Base-by-base conservation (phyloP, 495 filamentous ascomycete genomes). In the Xylaria castorea region DNA sequence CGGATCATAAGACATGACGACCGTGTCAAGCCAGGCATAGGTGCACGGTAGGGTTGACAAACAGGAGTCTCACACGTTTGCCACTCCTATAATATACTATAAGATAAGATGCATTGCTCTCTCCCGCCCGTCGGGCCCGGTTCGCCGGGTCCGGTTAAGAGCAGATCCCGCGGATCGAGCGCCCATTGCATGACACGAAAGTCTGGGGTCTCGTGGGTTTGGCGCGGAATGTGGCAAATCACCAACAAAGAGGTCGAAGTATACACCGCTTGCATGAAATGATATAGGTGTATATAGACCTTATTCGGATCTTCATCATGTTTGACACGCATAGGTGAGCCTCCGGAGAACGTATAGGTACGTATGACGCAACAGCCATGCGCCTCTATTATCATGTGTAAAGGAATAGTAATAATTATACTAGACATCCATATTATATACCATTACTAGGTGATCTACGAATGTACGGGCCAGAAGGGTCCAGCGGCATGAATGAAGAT, bases 111-210 rank as follows among this genome's bases (percentile, higher is more conserved):
- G 7, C 32, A n/a, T 48, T 34, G 32, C 58, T 8, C 34, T 27
- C 40, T 30, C 25, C 62, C 62, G 40, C 42, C 12, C 12, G 25
- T 25, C 30, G 46, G 46, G 7, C 20, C 48, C 65, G 48, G 46
- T n/a, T 27, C 64, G 46, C 46, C 64, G 64, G 64, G 46, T 66
- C 65, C 65, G 40, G 42, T 20, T 50, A n/a, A 50, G 63, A n/a
- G 63, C 36, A 51, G 65, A 67, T 67, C 65, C 65, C 48, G 65
- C 46, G 32, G 46, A 53, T 67, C 65, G 18, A 27, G 27, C 9
- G 22, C 1, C 63, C 12, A 51, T 36, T 1, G 27, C 48, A 67
- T 67, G 46, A 53, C 30, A 38, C 6, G 44, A 22, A 22, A 27
- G 44, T 27, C 44, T 7, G 32, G 64, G 64, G 16, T 36, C 27